A percentile compares a stretch with the other conserved stretches of the same genome.
Conservation (phyloP, 805 yeast genomes). For the Sugiyamaella americana region DNA sequence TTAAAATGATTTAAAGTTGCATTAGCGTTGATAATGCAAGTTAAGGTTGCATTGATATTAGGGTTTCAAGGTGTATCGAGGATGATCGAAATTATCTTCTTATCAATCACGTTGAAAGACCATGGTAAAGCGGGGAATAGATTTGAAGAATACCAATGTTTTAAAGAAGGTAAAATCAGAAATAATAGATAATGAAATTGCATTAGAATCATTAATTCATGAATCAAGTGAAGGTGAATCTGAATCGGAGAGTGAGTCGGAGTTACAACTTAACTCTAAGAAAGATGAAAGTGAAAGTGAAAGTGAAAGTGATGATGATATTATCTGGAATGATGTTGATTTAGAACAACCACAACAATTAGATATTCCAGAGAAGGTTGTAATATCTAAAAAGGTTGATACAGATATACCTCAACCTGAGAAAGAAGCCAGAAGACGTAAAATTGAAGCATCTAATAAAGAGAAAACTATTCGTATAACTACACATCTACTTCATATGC, state of each 20-base stretch:
- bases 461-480: conserved; percentile 1
- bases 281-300: too few relatives aligned
- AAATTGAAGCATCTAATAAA: background rate
- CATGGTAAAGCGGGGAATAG: too few relatives aligned
- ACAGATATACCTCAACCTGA: background rate
- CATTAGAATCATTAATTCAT: background rate
- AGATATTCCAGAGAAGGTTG: background rate
- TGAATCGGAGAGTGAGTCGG: too few relatives aligned
- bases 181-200: background rate
- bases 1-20: too few relatives aligned
- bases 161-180: too few relatives aligned
- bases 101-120: too few relatives aligned
- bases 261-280: too few relatives aligned
- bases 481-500: conserved; percentile 3
- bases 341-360: background rate
- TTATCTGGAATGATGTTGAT: background rate
- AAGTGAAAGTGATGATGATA: background rate
- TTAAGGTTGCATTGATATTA: too few relatives aligned
- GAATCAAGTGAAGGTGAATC: background rate
- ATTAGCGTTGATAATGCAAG: too few relatives aligned
- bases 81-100: too few relatives aligned
- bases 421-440: background rate
- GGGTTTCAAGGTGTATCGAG: too few relatives aligned
- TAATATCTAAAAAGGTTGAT: background rate
- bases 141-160: too few relatives aligned